A percentile compares a stretch with the other conserved stretches of the same genome.
Conservation (phyloP, 192 early-diverging fungal species). For the Helicostylum pulchrum region DNA sequence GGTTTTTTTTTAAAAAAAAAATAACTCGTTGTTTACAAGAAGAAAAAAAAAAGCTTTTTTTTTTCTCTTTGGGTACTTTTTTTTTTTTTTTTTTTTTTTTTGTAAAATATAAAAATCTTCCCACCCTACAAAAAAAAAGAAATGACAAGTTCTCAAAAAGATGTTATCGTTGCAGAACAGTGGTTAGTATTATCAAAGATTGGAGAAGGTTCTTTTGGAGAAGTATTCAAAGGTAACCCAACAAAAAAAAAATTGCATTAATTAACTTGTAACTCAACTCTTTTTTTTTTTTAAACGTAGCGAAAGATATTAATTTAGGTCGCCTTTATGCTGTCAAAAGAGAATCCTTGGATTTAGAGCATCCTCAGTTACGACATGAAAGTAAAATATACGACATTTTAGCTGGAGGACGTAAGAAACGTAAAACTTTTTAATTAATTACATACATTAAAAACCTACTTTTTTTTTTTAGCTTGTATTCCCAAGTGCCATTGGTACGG, state of each 20-base stretch:
- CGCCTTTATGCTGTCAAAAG: slow-evolving; percentile 52
- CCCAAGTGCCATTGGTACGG: slow-evolving; percentile 55
- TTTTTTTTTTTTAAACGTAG: slow-evolving; percentile 26
- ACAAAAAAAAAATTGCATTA: background rate
- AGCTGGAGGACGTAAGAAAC: slow-evolving; percentile 41
- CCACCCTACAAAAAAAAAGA: background rate
- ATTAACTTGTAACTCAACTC: background rate
- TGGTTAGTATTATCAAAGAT: slow-evolving; percentile 53
- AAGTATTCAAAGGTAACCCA: slow-evolving; percentile 52
- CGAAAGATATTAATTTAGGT: slow-evolving; percentile 42
- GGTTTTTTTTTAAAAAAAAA: too few species aligned
- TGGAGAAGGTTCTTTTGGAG: slow-evolving; percentile 58
- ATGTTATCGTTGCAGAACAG: slow-evolving; percentile 47
- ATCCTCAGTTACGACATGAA: slow-evolving; percentile 52
- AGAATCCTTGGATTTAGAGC: slow-evolving; percentile 34
- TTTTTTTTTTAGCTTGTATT: slow-evolving; percentile 38
- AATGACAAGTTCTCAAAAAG: background rate
- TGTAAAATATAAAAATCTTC: too few species aligned
- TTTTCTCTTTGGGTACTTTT: too few species aligned
- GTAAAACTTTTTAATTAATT: background rate
- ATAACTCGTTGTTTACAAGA: too few species aligned
- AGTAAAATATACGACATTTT: slow-evolving; percentile 42
- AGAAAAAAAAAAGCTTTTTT: too few species aligned
- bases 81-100: too few species aligned
- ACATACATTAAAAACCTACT: too few species aligned